Conservation (phyloP, 2,329 filamentous ascomycete genomes). For the Apiospora aurea region DNA sequence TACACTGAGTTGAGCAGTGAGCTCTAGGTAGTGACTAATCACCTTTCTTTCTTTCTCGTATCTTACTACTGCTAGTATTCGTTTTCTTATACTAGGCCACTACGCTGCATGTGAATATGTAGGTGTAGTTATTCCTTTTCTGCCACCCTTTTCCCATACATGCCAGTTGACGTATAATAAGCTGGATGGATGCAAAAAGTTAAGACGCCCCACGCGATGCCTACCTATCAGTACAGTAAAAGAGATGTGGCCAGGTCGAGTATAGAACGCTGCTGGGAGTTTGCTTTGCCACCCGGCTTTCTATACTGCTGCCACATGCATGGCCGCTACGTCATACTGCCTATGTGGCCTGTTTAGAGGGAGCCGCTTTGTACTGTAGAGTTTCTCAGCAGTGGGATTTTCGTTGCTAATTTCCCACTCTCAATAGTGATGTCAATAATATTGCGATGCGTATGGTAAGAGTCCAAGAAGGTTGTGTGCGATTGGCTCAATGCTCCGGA, state of each 20-base stretch:
- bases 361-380: constrained; percentile 10
- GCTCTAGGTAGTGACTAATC: not conserved
- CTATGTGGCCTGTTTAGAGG: not conserved
- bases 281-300: constrained; percentile 1
- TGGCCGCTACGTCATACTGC: constrained; percentile 15
- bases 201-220: not conserved
- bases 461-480: not conserved
- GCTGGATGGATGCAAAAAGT: not conserved
- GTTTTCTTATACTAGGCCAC: constrained; percentile 1
- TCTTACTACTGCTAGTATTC: not conserved
- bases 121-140: not conserved
- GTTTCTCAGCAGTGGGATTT: not conserved
- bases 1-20: not conserved
- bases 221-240: not conserved
- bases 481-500: not conserved
- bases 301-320: constrained; percentile 9
- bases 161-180: not conserved
- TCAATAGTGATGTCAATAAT: not conserved
- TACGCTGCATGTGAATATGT: not conserved
- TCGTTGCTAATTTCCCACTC: not conserved
- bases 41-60: not conserved
- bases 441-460: not conserved
- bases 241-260: not conserved
- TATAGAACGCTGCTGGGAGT: not conserved
- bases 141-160: not conserved